Conservation (phyloP, 2,329 filamentous ascomycete species). For the Chrysoporthe deuterocubensis region DNA sequence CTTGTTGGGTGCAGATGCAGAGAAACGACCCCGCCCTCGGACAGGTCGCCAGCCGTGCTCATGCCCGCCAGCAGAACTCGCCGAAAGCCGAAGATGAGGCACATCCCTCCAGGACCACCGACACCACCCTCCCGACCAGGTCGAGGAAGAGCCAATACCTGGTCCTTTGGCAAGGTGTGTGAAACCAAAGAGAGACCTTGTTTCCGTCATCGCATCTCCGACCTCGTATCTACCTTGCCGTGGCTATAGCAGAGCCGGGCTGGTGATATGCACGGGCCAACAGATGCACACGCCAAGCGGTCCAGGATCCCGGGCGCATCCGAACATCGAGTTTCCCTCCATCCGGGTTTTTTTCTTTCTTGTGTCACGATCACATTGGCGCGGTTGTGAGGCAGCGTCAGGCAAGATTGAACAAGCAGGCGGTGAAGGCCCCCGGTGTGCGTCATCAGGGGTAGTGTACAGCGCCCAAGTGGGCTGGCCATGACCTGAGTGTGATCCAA, state of each 20-base stretch:
- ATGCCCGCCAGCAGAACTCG: conserved; percentile 15
- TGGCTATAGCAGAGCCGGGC: neutral
- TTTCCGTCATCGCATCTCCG: neutral
- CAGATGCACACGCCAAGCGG: neutral
- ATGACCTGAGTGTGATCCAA: neutral
- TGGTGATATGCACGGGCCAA: neutral
- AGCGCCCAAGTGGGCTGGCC: conserved; percentile 15
- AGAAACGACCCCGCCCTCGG: conserved; percentile 15
- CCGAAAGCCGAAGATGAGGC: conserved; percentile 23
- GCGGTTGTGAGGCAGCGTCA: conserved; percentile 1
- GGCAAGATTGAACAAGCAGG: neutral
- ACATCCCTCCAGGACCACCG: conserved; percentile 28
- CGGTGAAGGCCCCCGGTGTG: neutral
- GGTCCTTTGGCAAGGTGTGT: conserved; percentile 29
- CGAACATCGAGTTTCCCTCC: neutral
- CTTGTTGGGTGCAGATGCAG: neutral
- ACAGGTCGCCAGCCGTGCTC: conserved; percentile 6
- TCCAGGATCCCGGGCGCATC: neutral
- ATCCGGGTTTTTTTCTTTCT: neutral
- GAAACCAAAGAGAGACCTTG: neutral
- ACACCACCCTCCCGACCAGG: conserved; percentile 14
- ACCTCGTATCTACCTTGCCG: neutral
- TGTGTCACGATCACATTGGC: conserved; percentile 15
- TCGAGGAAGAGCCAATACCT: conserved; percentile 27
- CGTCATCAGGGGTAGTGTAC: conserved; percentile 16